phyloP scores from a whole-genome alignment of 371 early-diverging fungal genomes.

The Blyttiomyces sp. region DNA sequence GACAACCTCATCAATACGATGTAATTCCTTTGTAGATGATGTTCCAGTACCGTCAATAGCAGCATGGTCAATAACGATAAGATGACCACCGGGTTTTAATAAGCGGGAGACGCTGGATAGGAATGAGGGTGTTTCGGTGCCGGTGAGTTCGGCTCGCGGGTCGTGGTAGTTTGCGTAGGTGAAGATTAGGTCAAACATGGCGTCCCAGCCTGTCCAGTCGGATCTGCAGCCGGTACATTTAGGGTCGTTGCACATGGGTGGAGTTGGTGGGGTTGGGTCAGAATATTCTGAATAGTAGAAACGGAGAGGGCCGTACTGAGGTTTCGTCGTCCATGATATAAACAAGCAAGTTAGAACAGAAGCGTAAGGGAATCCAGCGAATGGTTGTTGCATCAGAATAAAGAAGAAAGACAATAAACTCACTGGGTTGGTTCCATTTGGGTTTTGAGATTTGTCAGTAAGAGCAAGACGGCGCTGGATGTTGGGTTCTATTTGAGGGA shows the following conservation, averaged over 20 bases:
- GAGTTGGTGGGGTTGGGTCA: constrained; percentile 10
- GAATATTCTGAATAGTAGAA: constrained; percentile 13
- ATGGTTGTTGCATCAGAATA: too few relatives aligned
- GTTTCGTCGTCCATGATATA: too few relatives aligned
- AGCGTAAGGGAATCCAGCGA: too few relatives aligned
- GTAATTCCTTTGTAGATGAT: neutral
- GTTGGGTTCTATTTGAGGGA: constrained; percentile 8
- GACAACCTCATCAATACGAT: constrained; percentile 14
- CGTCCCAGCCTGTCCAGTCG: constrained; percentile 16
- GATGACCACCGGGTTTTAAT: constrained; percentile 10
- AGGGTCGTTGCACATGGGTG: constrained; percentile 18
- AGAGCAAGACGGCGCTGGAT: constrained; percentile 12
- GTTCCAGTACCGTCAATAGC: constrained; percentile 4
- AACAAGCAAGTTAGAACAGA: too few relatives aligned
- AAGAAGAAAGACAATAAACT: neutral
- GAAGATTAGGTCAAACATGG: constrained; percentile 16
- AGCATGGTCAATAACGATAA: constrained; percentile 18
- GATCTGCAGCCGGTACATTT: constrained; percentile 5
- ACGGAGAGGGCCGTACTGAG: constrained; percentile 16
- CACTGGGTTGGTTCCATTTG: constrained; percentile 19
- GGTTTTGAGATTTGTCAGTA: constrained; percentile 16
- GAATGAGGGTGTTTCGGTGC: neutral
- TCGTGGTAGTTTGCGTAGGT: constrained; percentile 20
- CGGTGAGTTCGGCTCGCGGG: constrained; percentile 5
- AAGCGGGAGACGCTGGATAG: neutral